Base-by-base conservation (phyloP, 495 filamentous ascomycete species). In the Talaromyces stipitatus region DNA sequence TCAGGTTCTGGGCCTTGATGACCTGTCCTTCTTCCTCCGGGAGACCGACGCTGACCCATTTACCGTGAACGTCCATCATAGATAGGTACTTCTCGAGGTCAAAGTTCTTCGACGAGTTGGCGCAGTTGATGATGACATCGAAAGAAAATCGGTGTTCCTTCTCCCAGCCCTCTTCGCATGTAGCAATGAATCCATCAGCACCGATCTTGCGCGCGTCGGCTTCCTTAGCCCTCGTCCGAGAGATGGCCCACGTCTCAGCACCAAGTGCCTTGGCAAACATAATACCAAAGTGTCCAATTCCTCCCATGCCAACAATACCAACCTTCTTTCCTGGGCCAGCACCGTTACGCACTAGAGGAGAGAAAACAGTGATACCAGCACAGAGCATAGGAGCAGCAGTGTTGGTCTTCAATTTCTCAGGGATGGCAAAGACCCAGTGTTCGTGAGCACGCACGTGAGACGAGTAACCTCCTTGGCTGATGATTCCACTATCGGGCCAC, bases 361-460 rank as follows among this genome's bases (percentile, higher is more conserved):
- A 85, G 72, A 85, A 95, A 27, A 83, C 84, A 1, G 92, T 96
- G 28, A 95, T 70, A 45, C 91, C 91, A 30, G 89, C 91, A 67
- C 91, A 96, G 63, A 95, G 78, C 89, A 95, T 95, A 1, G 89
- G 91, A 12, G 91, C 91, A 1, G 86, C 89, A 28, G 83, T 65
- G 41, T 77, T 77, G 61, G 75, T 84, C 20, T 83, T 69, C 43
- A 95, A 80, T 4, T 75, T 78, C 16, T 89, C 85, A 16, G 92
- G 91, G 58, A 96, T 92, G 23, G 84, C 85, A 74, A 92, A 92
- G 30, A 70, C 68, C 66, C 68, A 91, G 73, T 87, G 86, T 67
- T 90, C 82, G 66, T 90, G 89, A 0, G 85, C 85, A 28, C 89
- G 82, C 47, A 90, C 79, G 61, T 92, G 85, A 48, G 81, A 83